phyloP scores from a whole-genome alignment of 2,329 filamentous ascomycete genomes.

The Blastomyces silverae region DNA sequence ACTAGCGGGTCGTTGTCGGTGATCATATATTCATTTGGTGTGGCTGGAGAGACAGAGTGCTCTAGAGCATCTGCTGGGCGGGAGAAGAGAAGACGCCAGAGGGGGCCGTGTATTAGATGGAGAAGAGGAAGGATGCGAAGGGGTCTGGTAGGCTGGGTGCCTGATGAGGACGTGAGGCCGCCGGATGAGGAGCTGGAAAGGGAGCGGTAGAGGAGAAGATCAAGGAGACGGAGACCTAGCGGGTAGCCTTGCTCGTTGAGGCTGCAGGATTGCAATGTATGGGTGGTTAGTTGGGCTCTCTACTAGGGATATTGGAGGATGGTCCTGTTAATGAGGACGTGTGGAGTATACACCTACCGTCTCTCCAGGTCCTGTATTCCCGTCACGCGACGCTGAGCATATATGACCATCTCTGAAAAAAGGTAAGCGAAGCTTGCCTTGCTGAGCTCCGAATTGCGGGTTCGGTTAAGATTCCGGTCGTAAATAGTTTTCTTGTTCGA shows the following conservation, averaged over 20 bases:
- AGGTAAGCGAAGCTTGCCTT: constrained; percentile 92
- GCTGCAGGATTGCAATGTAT: constrained; percentile 57
- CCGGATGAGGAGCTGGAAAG: constrained; percentile 75
- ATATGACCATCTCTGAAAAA: constrained; percentile 93
- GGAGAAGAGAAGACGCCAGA: constrained; percentile 89
- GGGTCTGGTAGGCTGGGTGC: constrained; percentile 61
- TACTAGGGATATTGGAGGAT: background rate
- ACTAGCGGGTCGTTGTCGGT: constrained; percentile 96
- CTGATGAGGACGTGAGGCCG: constrained; percentile 66
- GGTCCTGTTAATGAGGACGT: background rate
- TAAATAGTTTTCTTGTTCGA: constrained; percentile 97
- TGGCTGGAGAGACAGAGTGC: constrained; percentile 71
- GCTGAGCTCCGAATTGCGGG: constrained; percentile 80
- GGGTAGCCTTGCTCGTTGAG: constrained; percentile 89
- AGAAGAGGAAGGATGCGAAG: constrained; percentile 84
- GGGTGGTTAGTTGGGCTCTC: background rate
- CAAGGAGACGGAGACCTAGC: constrained; percentile 86
- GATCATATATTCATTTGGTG: constrained; percentile 97
- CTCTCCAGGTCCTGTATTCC: constrained; percentile 92
- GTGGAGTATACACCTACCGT: constrained; percentile 48
- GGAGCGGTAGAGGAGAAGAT: constrained; percentile 83
- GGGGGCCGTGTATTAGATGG: constrained; percentile 86
- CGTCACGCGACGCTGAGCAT: constrained; percentile 83
- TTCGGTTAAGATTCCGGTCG: constrained; percentile 86
- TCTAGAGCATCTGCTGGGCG: constrained; percentile 89